A percentile compares a stretch with the other conserved stretches of the same genome.
These are phyloP conservation scores for Murraya paniculata DNA, from an alignment of 345 rosid species.

Conservation along the genomic window DNA sequence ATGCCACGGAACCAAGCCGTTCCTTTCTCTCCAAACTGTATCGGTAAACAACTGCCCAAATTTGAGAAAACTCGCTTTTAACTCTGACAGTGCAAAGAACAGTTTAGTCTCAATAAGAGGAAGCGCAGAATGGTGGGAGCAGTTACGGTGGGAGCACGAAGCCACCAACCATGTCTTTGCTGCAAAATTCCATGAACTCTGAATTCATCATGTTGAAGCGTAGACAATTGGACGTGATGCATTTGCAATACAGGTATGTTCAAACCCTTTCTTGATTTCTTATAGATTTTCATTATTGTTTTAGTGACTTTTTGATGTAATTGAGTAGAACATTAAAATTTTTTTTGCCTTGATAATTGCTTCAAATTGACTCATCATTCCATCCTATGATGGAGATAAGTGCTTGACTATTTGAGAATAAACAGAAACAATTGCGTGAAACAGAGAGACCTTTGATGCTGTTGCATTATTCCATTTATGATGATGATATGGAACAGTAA, in stretches of 20 bases:
- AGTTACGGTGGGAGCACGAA: constrained; percentile 25
- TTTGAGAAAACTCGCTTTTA: constrained; percentile 20
- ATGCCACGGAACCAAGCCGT: neutral
- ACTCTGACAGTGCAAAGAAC: neutral
- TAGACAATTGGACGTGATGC: neutral
- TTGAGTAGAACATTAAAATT: no score
- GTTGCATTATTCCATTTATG: no score
- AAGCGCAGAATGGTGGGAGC: constrained; percentile 20
- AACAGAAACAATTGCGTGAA: no score
- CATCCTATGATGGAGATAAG: no score
- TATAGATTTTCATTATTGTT: no score
- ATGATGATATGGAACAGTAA: no score
- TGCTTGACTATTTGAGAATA: no score
- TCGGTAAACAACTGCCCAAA: neutral
- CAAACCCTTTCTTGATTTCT: neutral
- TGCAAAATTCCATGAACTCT: neutral
- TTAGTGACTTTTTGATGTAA: no score
- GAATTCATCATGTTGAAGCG: neutral
- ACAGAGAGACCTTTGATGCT: no score
- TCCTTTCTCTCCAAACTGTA: constrained; percentile 11
- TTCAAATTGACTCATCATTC: no score
- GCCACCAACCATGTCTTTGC: constrained; percentile 4
- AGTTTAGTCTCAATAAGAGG: constrained; percentile 2
- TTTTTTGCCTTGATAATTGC: no score
- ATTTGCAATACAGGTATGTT: neutral